A percentile compares a stretch with the other conserved stretches of the same genome.
These are phyloP conservation scores for Puccinia coronata DNA, from an alignment of 1,284 basidiomycete genomes.

Conservation along the genomic window DNA sequence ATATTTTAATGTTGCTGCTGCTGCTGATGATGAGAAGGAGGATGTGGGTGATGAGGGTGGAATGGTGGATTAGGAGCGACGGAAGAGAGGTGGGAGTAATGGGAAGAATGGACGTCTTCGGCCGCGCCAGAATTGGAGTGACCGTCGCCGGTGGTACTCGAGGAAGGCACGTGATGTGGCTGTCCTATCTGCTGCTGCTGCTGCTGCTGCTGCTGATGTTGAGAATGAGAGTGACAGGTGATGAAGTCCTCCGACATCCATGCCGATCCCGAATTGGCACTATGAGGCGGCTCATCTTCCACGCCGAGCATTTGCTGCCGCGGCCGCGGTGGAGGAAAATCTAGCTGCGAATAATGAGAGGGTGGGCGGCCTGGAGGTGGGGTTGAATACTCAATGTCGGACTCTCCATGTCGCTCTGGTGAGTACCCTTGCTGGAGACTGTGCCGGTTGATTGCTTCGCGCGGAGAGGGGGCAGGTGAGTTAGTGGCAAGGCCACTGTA, in stretches of 20 bases:
- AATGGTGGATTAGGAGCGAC: not conserved
- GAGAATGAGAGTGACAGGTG: slow-evolving; percentile 20
- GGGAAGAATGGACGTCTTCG: not conserved
- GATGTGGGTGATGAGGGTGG: not conserved
- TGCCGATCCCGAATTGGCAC: slow-evolving; percentile 19
- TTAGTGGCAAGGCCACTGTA: slow-evolving; percentile 13
- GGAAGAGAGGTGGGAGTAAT: slow-evolving; percentile 1
- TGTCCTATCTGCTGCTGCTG: not conserved
- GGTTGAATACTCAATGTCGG: not conserved
- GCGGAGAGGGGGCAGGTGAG: slow-evolving; percentile 11
- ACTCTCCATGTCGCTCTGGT: not conserved
- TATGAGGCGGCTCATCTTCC: not conserved
- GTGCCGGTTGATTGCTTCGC: not conserved
- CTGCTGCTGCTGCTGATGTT: slow-evolving; percentile 9
- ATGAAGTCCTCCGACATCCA: slow-evolving; percentile 20
- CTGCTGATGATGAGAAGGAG: not conserved
- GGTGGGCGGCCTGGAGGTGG: not conserved
- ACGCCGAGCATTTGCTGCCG: not conserved
- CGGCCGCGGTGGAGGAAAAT: not conserved
- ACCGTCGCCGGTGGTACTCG: not conserved
- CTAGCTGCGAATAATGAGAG: not conserved
- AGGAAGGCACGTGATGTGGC: not conserved
- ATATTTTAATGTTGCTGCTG: not conserved
- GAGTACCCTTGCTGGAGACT: not conserved
- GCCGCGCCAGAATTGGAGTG: not conserved